phyloP scores from a whole-genome alignment of 2,329 filamentous ascomycete species.

The Cladosporium sp. region DNA sequence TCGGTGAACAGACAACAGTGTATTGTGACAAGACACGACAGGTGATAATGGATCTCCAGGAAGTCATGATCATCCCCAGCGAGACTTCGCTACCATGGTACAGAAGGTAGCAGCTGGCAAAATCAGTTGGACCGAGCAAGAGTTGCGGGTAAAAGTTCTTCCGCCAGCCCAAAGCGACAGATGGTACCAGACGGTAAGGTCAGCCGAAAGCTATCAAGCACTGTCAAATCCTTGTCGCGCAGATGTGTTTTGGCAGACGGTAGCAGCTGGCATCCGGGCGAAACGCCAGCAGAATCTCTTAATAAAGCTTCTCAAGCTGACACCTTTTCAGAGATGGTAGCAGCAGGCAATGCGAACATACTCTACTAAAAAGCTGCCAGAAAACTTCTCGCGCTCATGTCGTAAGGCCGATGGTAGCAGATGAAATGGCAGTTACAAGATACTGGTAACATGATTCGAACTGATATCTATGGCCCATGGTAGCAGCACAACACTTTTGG shows the following conservation, averaged over 20 bases:
- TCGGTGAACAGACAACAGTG: not conserved
- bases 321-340: too few relatives aligned
- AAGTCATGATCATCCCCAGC: not conserved
- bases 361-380: too few relatives aligned
- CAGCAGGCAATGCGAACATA: too few relatives aligned
- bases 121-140: not conserved
- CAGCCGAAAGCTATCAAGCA: not conserved
- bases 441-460: not conserved
- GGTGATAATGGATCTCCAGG: not conserved
- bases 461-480: not conserved
- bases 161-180: not conserved
- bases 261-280: not conserved
- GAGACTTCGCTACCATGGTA: not conserved
- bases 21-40: not conserved
- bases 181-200: not conserved
- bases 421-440: not conserved
- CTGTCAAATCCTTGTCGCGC: not conserved
- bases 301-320: too few relatives aligned
- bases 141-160: not conserved
- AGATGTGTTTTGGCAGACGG: not conserved
- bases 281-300: too few relatives aligned
- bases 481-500: not conserved
- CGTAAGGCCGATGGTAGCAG: not conserved
- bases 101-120: not conserved
- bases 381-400: too few relatives aligned